These are phyloP conservation scores for Tricholoma matsutake DNA, from an alignment of 768 basidiomycete genomes.

Conservation along the genomic window DNA sequence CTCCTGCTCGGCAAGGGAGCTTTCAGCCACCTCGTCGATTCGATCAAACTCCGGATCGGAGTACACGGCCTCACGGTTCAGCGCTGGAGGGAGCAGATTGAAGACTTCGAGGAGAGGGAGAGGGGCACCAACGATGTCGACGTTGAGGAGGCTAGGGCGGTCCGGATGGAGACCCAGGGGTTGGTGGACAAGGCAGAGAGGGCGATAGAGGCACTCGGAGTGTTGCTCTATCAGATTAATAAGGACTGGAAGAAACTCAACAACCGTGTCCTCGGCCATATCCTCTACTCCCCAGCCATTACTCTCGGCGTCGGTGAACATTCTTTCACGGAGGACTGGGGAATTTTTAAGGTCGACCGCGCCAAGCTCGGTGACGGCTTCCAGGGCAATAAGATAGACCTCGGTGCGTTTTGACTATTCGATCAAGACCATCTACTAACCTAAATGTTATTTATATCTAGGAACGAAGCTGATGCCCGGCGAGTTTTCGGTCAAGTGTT, in stretches of 20 bases:
- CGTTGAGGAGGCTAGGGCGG: too few species aligned
- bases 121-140: conserved; percentile 7
- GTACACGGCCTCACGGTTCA: conserved; percentile 10
- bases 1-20: conserved; percentile 16
- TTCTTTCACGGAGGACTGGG: conserved; percentile 28
- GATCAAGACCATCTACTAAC: conserved; percentile 21
- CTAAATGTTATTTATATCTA: conserved; percentile 20
- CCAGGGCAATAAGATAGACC: conserved; percentile 31
- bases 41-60: conserved; percentile 26
- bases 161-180: conserved; percentile 4
- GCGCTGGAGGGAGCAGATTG: conserved; percentile 21
- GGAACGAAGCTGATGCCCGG: conserved; percentile 13
- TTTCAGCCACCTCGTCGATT: conserved; percentile 24
- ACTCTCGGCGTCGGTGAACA: conserved; percentile 14
- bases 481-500: conserved; percentile 16
- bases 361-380: conserved; percentile 21
- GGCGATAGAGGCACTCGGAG: conserved; percentile 16
- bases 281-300: conserved; percentile 30
- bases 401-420: conserved; percentile 27
- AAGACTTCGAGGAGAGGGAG: conserved; percentile 14
- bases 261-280: conserved; percentile 31
- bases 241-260: conserved; percentile 13
- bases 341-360: conserved; percentile 24
- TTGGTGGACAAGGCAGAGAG: conserved; percentile 11
- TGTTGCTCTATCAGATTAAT: conserved; percentile 4